phyloP scores from a whole-genome alignment of 306 rosid species.

The Pterocarpus macrocarpus region DNA sequence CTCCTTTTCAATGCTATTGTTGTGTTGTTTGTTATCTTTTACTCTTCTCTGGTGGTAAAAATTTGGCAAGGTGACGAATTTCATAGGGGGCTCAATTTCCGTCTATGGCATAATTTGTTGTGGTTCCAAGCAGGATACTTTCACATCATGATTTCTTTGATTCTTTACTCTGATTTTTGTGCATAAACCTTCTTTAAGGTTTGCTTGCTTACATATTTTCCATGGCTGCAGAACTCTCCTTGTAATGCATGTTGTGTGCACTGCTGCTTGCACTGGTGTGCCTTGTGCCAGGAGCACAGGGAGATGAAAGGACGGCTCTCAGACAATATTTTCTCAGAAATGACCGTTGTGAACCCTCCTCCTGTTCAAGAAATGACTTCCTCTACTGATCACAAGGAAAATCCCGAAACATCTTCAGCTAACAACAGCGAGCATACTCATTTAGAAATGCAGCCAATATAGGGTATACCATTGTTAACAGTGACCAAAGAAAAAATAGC shows the following conservation, averaged over 20 bases:
- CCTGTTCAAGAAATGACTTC: slow-evolving; percentile 88
- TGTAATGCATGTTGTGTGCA: slow-evolving; percentile 93
- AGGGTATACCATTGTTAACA: slow-evolving; percentile 41
- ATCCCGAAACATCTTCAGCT: slow-evolving; percentile 60
- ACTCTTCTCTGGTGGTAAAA: slow-evolving; percentile 8
- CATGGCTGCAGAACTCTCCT: slow-evolving; percentile 76
- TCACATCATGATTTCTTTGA: not conserved
- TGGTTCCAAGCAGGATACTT: slow-evolving; percentile 14
- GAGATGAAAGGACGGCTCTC: slow-evolving; percentile 92
- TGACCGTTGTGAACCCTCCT: slow-evolving; percentile 89
- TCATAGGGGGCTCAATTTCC: slow-evolving; percentile 1
- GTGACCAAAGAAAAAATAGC: not conserved
- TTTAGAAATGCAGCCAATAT: slow-evolving; percentile 89
- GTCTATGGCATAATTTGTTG: not conserved
- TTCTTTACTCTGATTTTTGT: slow-evolving; percentile 25
- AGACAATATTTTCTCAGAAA: slow-evolving; percentile 63
- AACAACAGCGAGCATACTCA: slow-evolving; percentile 64
- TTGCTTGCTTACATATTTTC: not conserved
- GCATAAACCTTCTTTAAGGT: slow-evolving; percentile 5
- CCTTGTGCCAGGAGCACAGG: slow-evolving; percentile 96
- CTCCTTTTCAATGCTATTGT: not conserved
- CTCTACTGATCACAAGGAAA: slow-evolving; percentile 56
- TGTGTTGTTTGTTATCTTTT: slow-evolving; percentile 22
- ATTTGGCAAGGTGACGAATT: slow-evolving; percentile 14
- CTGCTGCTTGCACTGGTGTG: slow-evolving; percentile 97